These are phyloP conservation scores for Trapa bicornis DNA, from an alignment of 345 rosid species.

Conservation along the genomic window DNA sequence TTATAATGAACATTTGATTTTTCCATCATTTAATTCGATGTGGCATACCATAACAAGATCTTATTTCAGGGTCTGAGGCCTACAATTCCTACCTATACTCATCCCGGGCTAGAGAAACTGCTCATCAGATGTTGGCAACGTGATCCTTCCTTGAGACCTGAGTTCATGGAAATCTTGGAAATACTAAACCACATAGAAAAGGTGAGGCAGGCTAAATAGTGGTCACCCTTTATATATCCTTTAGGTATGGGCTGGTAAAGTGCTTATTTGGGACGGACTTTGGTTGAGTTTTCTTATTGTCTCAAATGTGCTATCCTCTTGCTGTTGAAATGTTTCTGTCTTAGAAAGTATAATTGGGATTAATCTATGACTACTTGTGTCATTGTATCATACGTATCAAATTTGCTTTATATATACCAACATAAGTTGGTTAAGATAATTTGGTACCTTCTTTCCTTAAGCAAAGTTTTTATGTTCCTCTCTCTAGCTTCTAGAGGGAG, in stretches of 20 bases:
- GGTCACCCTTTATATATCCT: not conserved
- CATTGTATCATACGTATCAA: no score
- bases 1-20: not conserved
- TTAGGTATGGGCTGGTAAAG: not conserved
- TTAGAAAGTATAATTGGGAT: no score
- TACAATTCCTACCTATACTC: slow-evolving; percentile 32
- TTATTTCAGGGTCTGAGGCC: slow-evolving; percentile 55
- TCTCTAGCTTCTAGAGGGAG: no score
- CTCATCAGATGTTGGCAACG: slow-evolving; percentile 56
- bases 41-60: not conserved
- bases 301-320: no score
- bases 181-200: slow-evolving; percentile 26
- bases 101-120: slow-evolving; percentile 34
- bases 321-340: no score
- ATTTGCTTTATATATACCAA: no score
- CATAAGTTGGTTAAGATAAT: no score
- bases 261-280: not conserved
- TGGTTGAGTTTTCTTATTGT: no score
- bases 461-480: no score
- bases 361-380: no score
- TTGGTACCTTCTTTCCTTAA: no score
- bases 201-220: slow-evolving; percentile 13
- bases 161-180: slow-evolving; percentile 41
- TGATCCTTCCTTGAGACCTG: slow-evolving; percentile 47
- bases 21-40: not conserved